Conservation (phyloP, 2,329 filamentous ascomycete species). For the Pseudogymnoascus verrucosus region DNA sequence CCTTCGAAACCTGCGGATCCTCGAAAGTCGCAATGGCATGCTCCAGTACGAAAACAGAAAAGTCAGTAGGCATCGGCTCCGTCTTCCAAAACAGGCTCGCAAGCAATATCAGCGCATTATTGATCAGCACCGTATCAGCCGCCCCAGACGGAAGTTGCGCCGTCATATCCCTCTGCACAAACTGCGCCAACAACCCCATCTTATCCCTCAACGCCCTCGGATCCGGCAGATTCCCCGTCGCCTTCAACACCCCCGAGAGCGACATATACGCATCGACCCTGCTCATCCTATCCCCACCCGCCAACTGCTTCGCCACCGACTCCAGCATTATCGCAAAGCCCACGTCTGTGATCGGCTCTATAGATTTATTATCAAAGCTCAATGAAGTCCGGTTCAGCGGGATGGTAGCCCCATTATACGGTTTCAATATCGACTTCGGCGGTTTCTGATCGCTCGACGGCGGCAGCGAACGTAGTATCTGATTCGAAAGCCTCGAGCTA, state of each 20-base stretch:
- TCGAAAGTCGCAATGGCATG: slow-evolving; percentile 68
- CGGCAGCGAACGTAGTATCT: slow-evolving; percentile 18
- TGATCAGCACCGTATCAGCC: slow-evolving; percentile 61
- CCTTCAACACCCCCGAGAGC: slow-evolving; percentile 65
- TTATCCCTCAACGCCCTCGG: slow-evolving; percentile 64
- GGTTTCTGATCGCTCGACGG: slow-evolving; percentile 40
- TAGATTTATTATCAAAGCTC: slow-evolving; percentile 15
- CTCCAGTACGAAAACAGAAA: slow-evolving; percentile 72
- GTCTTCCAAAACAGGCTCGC: slow-evolving; percentile 69
- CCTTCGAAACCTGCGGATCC: slow-evolving; percentile 62
- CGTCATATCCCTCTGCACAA: slow-evolving; percentile 73
- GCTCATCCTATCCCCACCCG: slow-evolving; percentile 61
- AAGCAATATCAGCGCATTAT: slow-evolving; percentile 70
- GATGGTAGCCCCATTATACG: slow-evolving; percentile 33
- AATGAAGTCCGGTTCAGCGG: slow-evolving; percentile 14
- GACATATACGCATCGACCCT: slow-evolving; percentile 82
- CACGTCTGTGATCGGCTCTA: slow-evolving; percentile 30
- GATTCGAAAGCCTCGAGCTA: background rate
- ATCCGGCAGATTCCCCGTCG: slow-evolving; percentile 76
- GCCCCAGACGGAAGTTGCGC: slow-evolving; percentile 48
- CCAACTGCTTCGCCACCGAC: slow-evolving; percentile 73
- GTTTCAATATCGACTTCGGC: slow-evolving; percentile 76
- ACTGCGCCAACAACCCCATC: slow-evolving; percentile 69
- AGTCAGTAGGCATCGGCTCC: slow-evolving; percentile 65
- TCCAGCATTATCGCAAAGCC: slow-evolving; percentile 76